Evolutionary conservation across 176 grass and related monocot species (phyloP), one percentile per base, ranked within the genome.

Genomic region (Carex myosuroides): DNA sequence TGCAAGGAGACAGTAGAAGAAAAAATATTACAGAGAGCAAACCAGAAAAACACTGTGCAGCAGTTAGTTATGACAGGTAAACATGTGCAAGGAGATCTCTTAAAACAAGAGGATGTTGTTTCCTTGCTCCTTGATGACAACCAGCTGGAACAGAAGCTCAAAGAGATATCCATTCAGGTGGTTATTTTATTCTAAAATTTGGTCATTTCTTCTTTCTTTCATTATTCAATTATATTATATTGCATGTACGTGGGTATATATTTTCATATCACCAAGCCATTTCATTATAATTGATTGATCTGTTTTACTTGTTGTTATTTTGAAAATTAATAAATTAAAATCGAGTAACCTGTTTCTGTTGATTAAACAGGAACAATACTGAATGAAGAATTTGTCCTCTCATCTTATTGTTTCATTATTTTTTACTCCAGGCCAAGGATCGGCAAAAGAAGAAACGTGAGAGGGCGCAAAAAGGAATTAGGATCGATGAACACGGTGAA

Each of bases 1-100:
- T 99, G 97, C 83, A 99, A 99, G 90, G 97, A 99, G 70, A 99
- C 97, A 18, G 90, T 99, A 9, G 97, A 99, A 83, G 97, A 99
- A 69, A 99, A 99, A 87, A 99, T 99, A 86, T 87, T 99, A 84
- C 93, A 99, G 70, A 91, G 96, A 64, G 96, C 96, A 64, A 99
- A 89, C 60, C 93, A 99, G 85, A 99, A 99, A 85, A 95, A 99
- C 86, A 92, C 96, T 46, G 96, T 99, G 63, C 96, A 99, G 74
- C 93, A 99, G 84, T 91, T 99, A 41, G 96, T 99, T 64, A 99
- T 99, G 96, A 99, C 94, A 62, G 97, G 93, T 44, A 93, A 93
- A 83, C 97, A 99, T 85, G 85, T 96, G 26, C 97, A 95, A 87
- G 97, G 89, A 80, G 93, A 95, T 92, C 77, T 93, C 67, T 94